Percentiles rank a stretch among this genome's conserved stretches.
These are phyloP conservation scores for Leptographium lundbergii DNA, from an alignment of 2,329 filamentous ascomycete species.

Conservation along the genomic window DNA sequence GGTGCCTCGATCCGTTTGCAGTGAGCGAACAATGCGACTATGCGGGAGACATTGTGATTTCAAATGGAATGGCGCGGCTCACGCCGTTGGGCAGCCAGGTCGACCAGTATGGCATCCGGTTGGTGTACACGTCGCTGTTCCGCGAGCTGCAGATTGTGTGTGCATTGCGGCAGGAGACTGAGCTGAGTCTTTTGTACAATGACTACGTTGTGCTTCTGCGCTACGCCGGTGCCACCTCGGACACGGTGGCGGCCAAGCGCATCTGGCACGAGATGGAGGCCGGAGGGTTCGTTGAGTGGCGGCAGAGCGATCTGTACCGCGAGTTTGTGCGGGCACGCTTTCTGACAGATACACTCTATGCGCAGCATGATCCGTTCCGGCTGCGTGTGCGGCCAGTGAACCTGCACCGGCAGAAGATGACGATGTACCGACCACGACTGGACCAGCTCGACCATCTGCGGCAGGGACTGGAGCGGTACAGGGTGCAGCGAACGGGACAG, in stretches of 20 bases:
- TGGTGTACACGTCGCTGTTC: conserved; percentile 25
- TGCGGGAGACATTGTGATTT: conserved; percentile 25
- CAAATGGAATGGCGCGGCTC: conserved; percentile 25
- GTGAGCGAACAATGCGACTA: conserved; percentile 38
- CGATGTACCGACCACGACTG: conserved; percentile 13
- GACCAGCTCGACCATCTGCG: conserved; percentile 14
- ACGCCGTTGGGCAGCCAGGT: conserved; percentile 24
- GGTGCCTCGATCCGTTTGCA: conserved; percentile 44
- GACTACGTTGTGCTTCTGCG: conserved; percentile 34
- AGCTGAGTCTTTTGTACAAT: conserved; percentile 19
- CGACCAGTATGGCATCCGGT: conserved; percentile 32
- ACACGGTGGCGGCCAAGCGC: conserved; percentile 20
- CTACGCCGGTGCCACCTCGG: conserved; percentile 32
- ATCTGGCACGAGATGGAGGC: conserved; percentile 15
- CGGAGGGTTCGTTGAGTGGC: conserved; percentile 12
- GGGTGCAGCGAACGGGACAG: conserved; percentile 17
- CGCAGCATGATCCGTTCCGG: conserved; percentile 29
- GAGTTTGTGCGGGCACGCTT: conserved; percentile 38
- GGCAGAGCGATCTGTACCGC: conserved; percentile 21
- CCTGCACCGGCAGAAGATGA: conserved; percentile 3
- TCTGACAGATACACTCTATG: conserved; percentile 31
- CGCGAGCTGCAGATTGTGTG: conserved; percentile 22
- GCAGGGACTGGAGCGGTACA: conserved; percentile 6
- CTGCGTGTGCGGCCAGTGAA: conserved; percentile 24
- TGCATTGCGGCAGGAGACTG: conserved; percentile 17